Percentiles rank a stretch among this genome's conserved stretches.
Evolutionary conservation across 306 rosid genomes (phyloP).

Genomic region (Medicago truncatula): DNA sequence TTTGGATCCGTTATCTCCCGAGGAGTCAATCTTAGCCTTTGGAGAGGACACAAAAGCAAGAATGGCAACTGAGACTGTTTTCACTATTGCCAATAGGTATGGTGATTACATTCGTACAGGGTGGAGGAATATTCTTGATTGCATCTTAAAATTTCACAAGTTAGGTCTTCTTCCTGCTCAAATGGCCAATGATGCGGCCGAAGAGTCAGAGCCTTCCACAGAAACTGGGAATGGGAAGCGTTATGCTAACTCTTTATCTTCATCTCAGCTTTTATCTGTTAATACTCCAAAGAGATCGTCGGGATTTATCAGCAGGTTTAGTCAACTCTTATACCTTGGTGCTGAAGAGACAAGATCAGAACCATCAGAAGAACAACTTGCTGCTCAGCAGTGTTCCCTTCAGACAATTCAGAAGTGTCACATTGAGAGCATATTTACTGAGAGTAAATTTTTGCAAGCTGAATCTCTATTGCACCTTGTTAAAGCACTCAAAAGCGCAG

Average conservation of each 20-base stretch:
- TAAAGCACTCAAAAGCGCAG: constrained; percentile 80
- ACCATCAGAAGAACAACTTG: constrained; percentile 87
- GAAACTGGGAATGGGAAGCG: constrained; percentile 73
- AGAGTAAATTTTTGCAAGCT: constrained; percentile 93
- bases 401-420: constrained; percentile 89
- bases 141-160: constrained; percentile 84
- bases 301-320: constrained; percentile 91
- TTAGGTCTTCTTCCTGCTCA: constrained; percentile 92
- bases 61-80: constrained; percentile 92
- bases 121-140: constrained; percentile 95
- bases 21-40: constrained; percentile 83
- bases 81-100: constrained; percentile 86
- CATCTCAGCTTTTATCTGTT: constrained; percentile 63
- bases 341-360: constrained; percentile 85
- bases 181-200: constrained; percentile 86
- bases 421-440: constrained; percentile 84
- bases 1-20: constrained; percentile 72
- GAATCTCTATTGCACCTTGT: constrained; percentile 89
- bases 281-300: constrained; percentile 86
- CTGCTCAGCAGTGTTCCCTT: constrained; percentile 84
- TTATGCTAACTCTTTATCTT: constrained; percentile 63
- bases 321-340: constrained; percentile 92
- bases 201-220: constrained; percentile 75
- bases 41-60: constrained; percentile 89
- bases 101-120: constrained; percentile 90